Base-by-base conservation (phyloP, 805 yeast genomes). In the Cyberlindnera xishuangbannaensis region DNA sequence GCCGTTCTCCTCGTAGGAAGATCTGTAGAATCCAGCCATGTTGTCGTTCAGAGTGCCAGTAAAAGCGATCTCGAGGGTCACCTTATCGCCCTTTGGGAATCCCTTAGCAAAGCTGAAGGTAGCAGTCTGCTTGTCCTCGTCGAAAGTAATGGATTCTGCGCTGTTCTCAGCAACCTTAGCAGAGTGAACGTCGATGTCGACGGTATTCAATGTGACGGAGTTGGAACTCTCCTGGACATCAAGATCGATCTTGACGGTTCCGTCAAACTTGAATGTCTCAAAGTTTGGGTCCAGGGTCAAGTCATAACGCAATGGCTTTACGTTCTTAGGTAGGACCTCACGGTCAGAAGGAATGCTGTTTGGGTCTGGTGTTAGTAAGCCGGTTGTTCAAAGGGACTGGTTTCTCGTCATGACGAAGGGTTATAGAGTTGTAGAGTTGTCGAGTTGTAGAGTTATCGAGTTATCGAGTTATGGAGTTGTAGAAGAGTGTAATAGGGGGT, bases 21-120 rank as follows among this genome's bases (percentile, higher is more conserved):
- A 78, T 49, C 83, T 69, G 65, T 83, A 83, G 61, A 83, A 83
- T 29, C 90, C 90, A 34, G 84, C 83, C 90, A 83, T 82, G 51
- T 80, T 76, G 51, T 78, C 81, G 56, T 80, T 80, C 61, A 82
- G 69, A 27, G 62, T 66, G 45, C 87, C 90, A 23, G 69, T 64
- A 55, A 72, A 82, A 25, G 64, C 59, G 39, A 80, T 58, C 33
- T 64, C 61, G 41, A 82, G 54, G 14, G 61, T 53, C 30, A 72
- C 69, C 24, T 57, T 52, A 14, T 67, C 52, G 11, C 64, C 71
- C 27, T 55, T 53, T 11, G 53, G 43, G 21, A 64, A 43, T 20
- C 64, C 61, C n/a, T 58, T 51, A 30, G 64, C 71, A 40, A 88
- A 74, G 30, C 64, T 62, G 53, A 86, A 67, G 29, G 72, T 69